Percentiles rank a stretch among this genome's conserved stretches.
Conservation (phyloP, 1,284 basidiomycete genomes). For the Coniferiporia weirii region DNA sequence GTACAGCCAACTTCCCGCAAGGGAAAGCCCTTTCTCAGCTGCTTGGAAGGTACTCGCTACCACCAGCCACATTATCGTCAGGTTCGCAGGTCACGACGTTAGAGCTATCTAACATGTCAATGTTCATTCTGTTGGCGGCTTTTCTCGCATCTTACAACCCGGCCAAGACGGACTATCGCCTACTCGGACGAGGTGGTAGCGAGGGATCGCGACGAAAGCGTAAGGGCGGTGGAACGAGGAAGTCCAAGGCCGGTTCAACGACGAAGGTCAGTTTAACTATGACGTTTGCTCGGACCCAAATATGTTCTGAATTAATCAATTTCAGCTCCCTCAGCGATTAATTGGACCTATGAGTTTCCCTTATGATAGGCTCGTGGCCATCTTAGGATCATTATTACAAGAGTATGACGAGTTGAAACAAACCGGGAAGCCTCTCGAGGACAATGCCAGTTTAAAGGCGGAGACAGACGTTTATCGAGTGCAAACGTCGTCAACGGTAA, state of each 20-base stretch:
- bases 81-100: constrained; percentile 3
- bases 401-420: constrained; percentile 68
- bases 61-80: constrained; percentile 16
- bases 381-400: constrained; percentile 77
- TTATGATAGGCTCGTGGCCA: constrained; percentile 77
- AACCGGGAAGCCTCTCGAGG: constrained; percentile 38
- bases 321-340: constrained; percentile 70
- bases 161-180: constrained; percentile 69
- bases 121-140: constrained; percentile 76
- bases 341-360: constrained; percentile 80
- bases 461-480: constrained; percentile 64
- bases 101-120: constrained; percentile 54
- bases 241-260: constrained; percentile 23
- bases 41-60: constrained; percentile 19
- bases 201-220: constrained; percentile 58
- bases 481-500: constrained; percentile 52
- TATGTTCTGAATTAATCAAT: constrained; percentile 1
- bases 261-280: constrained; percentile 16
- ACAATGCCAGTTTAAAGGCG: constrained; percentile 54
- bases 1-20: constrained; percentile 37
- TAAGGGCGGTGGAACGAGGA: constrained; percentile 37
- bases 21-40: constrained; percentile 28
- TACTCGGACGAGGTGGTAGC: constrained; percentile 71
- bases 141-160: constrained; percentile 89
- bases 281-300: background rate